These are phyloP conservation scores for Entoloma clypeatum DNA, from an alignment of 1,284 basidiomycete species.

Conservation along the genomic window DNA sequence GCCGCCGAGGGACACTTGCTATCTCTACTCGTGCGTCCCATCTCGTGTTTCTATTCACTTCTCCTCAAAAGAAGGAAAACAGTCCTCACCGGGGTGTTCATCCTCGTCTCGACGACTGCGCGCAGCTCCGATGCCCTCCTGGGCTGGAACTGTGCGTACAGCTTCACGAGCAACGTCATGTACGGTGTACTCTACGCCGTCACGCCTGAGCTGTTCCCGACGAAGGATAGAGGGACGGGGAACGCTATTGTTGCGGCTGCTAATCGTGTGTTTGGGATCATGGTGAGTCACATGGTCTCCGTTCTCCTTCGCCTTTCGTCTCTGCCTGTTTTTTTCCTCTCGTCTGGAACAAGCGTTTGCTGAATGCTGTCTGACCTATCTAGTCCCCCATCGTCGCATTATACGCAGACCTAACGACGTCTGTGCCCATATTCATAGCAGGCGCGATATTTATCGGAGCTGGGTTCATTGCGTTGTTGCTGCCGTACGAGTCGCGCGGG, in stretches of 20 bases:
- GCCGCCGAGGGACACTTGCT: slow-evolving; percentile 60
- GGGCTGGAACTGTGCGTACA: slow-evolving; percentile 65
- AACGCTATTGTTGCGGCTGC: slow-evolving; percentile 55
- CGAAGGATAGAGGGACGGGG: slow-evolving; percentile 65
- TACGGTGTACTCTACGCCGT: slow-evolving; percentile 73
- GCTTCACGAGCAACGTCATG: slow-evolving; percentile 69
- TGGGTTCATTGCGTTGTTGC: slow-evolving; percentile 60
- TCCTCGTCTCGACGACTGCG: slow-evolving; percentile 69
- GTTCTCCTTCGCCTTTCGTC: slow-evolving; percentile 24
- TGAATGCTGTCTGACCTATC: not conserved
- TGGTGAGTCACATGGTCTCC: slow-evolving; percentile 44
- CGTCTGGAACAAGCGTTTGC: no score
- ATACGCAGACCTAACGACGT: slow-evolving; percentile 60
- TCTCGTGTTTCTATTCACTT: slow-evolving; percentile 23
- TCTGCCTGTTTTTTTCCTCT: slow-evolving; percentile 17
- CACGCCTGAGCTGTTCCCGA: slow-evolving; percentile 71
- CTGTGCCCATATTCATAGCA: slow-evolving; percentile 74
- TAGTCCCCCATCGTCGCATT: slow-evolving; percentile 73
- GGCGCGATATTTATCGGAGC: slow-evolving; percentile 68
- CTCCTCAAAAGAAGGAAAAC: slow-evolving; percentile 6
- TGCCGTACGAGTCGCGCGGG: slow-evolving; percentile 75
- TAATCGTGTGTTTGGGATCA: slow-evolving; percentile 58
- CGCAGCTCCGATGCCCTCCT: slow-evolving; percentile 62
- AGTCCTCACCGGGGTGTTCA: slow-evolving; percentile 70
- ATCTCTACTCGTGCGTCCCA: slow-evolving; percentile 46